phyloP scores from a whole-genome alignment of 2,329 filamentous ascomycete genomes.

The Simplicillium aogashimaense region DNA sequence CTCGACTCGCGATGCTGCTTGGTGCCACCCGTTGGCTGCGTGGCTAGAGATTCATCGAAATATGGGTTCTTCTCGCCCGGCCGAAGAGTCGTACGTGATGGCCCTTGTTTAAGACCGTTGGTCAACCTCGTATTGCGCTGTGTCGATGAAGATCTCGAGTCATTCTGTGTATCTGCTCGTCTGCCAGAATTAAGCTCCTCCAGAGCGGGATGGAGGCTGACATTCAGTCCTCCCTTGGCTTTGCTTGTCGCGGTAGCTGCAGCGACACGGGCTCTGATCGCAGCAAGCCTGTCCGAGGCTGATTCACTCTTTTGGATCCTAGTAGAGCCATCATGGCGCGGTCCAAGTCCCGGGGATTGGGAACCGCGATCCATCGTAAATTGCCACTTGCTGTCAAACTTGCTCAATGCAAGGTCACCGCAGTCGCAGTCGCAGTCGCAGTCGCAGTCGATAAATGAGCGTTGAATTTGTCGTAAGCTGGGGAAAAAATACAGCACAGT shows the following conservation, averaged over 20 bases:
- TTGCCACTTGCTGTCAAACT: not conserved
- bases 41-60: conserved; percentile 60
- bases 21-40: conserved; percentile 46
- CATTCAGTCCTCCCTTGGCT: conserved; percentile 58
- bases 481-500: too few species aligned
- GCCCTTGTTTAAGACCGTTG: too few species aligned
- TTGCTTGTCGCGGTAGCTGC: conserved; percentile 57
- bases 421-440: not conserved
- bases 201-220: conserved; percentile 69
- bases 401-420: too few species aligned
- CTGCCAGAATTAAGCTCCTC: conserved; percentile 43
- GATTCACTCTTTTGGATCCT: conserved; percentile 47
- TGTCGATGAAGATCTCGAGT: conserved; percentile 13
- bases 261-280: conserved; percentile 70
- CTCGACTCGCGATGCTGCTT: conserved; percentile 52
- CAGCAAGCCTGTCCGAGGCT: conserved; percentile 58
- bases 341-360: conserved; percentile 40
- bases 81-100: conserved; percentile 5
- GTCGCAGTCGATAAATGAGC: too few species aligned
- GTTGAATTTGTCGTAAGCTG: too few species aligned
- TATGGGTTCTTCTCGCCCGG: conserved; percentile 56
- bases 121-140: not conserved
- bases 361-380: conserved; percentile 40
- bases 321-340: conserved; percentile 43
- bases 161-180: conserved; percentile 12